phyloP scores from a whole-genome alignment of 2,329 filamentous ascomycete genomes.

The Pseudodiploospora longispora region DNA sequence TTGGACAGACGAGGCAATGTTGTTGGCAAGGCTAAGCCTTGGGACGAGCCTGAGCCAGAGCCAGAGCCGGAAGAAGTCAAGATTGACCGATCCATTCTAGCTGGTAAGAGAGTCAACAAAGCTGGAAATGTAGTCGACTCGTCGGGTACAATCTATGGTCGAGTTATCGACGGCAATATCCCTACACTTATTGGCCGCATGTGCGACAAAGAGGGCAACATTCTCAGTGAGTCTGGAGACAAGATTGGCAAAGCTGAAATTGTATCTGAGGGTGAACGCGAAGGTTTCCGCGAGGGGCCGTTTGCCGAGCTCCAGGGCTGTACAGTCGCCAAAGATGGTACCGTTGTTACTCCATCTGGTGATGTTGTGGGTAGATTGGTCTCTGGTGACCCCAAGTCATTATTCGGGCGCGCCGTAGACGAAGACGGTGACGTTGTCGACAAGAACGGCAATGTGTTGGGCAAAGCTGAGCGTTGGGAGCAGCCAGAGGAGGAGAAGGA shows the following conservation, averaged over 20 bases:
- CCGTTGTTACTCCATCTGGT: conserved; percentile 56
- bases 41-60: conserved; percentile 43
- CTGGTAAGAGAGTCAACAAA: conserved; percentile 66
- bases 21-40: conserved; percentile 60
- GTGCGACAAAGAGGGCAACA: conserved; percentile 63
- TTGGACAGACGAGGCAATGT: conserved; percentile 59
- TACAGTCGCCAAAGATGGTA: conserved; percentile 61
- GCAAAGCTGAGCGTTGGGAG: conserved; percentile 53
- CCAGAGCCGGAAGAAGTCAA: conserved; percentile 43
- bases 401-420: conserved; percentile 68
- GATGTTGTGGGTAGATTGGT: conserved; percentile 65
- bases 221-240: conserved; percentile 65
- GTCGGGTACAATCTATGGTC: conserved; percentile 49
- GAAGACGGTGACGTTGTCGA: conserved; percentile 78
- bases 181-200: conserved; percentile 58
- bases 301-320: conserved; percentile 60
- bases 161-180: conserved; percentile 58
- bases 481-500: conserved; percentile 44
- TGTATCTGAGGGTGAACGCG: conserved; percentile 58
- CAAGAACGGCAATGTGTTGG: conserved; percentile 57
- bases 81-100: conserved; percentile 53
- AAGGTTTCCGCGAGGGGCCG: conserved; percentile 55
- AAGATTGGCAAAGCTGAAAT: conserved; percentile 61
- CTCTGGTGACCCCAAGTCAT: conserved; percentile 61
- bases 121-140: conserved; percentile 53